Percentiles rank a stretch among this genome's conserved stretches.
Conservation (phyloP, 768 basidiomycete genomes). For the Daedaleopsis nitida region DNA sequence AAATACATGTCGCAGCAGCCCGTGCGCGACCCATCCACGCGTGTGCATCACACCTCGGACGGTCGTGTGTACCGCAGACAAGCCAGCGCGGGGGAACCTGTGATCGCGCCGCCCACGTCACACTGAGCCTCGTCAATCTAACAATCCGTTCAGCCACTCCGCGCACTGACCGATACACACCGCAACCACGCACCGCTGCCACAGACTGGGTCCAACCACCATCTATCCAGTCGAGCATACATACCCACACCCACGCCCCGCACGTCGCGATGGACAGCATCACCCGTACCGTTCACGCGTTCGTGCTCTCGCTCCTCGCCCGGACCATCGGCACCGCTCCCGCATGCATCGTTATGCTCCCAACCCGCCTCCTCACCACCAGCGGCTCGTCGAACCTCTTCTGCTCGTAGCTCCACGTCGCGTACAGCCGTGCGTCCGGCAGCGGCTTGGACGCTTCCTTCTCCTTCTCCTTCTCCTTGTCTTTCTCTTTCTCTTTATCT, state of each 20-base stretch:
- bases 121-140: no score
- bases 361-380: conserved; percentile 31
- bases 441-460: conserved; percentile 37
- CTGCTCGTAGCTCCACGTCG: conserved; percentile 52
- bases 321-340: background rate
- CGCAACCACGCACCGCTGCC: background rate
- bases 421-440: conserved; percentile 50
- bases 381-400: conserved; percentile 45
- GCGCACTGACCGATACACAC: background rate
- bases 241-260: background rate
- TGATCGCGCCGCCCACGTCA: no score
- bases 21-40: no score
- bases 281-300: background rate
- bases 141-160: background rate
- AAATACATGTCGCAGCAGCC: no score
- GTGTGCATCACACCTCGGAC: no score
- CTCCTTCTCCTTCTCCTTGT: conserved; percentile 21
- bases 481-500: conserved; percentile 29
- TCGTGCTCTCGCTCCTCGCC: conserved; percentile 8
- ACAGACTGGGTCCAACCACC: background rate
- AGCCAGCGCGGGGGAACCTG: no score
- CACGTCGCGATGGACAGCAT: background rate
- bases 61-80: no score
- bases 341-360: conserved; percentile 24
- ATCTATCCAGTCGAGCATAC: background rate